Evolutionary conservation across 345 rosid species (phyloP).

Genomic region (Draba incana): DNA sequence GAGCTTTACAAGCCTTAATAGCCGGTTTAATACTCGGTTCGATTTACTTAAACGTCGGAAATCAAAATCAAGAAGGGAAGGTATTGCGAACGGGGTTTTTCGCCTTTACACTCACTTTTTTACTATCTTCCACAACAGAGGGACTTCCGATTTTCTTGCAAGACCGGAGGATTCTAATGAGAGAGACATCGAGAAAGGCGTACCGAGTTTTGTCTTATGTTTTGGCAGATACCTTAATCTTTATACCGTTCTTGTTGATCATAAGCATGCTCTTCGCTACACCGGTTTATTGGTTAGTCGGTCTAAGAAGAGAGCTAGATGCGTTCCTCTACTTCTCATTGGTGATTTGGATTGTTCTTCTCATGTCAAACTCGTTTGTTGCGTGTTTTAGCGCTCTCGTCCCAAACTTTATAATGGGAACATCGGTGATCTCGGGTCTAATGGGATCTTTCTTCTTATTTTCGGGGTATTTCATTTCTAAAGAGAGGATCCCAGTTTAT

Average conservation of each 20-base stretch:
- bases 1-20: slow-evolving; percentile 69
- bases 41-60: slow-evolving; percentile 67
- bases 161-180: slow-evolving; percentile 76
- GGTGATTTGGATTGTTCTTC: slow-evolving; percentile 66
- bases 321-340: slow-evolving; percentile 75
- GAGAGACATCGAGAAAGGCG: slow-evolving; percentile 83
- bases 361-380: slow-evolving; percentile 86
- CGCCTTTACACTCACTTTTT: slow-evolving; percentile 83
- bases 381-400: slow-evolving; percentile 93
- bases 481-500: slow-evolving; percentile 69
- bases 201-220: slow-evolving; percentile 73
- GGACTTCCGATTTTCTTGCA: slow-evolving; percentile 86
- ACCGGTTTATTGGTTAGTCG: slow-evolving; percentile 91
- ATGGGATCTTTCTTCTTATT: slow-evolving; percentile 96
- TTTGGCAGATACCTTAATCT: slow-evolving; percentile 64
- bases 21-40: slow-evolving; percentile 79
- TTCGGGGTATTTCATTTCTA: slow-evolving; percentile 78
- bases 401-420: slow-evolving; percentile 94
- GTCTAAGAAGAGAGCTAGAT: slow-evolving; percentile 57
- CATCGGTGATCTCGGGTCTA: slow-evolving; percentile 81
- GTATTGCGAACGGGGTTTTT: slow-evolving; percentile 72
- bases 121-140: slow-evolving; percentile 86
- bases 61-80: slow-evolving; percentile 48
- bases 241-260: slow-evolving; percentile 74
- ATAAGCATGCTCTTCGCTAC: slow-evolving; percentile 65